Percentiles rank a stretch among this genome's conserved stretches.
Conservation (phyloP, 108 stramenopile species). For the Bacterosira constricta region DNA sequence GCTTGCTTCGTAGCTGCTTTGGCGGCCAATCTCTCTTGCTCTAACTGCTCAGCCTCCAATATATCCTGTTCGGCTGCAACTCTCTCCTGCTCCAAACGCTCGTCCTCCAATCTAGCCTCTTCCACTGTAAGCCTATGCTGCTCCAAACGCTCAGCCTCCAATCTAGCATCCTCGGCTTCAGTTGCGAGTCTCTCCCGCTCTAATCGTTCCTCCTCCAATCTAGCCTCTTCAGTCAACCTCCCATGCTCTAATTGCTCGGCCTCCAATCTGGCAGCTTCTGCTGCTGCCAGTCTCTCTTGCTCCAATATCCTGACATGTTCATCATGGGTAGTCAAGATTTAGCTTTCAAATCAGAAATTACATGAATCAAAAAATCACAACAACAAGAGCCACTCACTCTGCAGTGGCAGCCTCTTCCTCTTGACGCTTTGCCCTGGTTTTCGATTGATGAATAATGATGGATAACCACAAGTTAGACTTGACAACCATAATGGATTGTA, state of each 20-base stretch:
- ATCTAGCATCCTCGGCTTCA: background rate
- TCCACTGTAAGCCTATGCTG: background rate
- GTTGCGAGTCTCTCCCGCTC: background rate
- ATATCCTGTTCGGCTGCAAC: conserved; percentile 2
- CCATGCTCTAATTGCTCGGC: conserved; percentile 11
- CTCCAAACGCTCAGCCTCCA: conserved; percentile 3
- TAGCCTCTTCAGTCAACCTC: background rate
- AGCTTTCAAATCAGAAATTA: too few relatives aligned
- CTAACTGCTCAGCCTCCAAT: background rate
- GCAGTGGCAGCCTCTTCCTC: too few relatives aligned
- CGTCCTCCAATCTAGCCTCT: conserved; percentile 5
- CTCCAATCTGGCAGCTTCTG: conserved; percentile 5
- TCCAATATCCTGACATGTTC: too few relatives aligned
- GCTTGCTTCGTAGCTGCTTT: conserved; percentile 3
- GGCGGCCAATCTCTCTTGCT: background rate
- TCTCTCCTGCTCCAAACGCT: conserved; percentile 6
- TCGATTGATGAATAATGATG: too few relatives aligned
- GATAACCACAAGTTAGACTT: too few relatives aligned
- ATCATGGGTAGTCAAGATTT: too few relatives aligned
- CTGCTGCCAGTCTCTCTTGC: background rate
- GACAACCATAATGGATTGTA: too few relatives aligned
- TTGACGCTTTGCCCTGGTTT: too few relatives aligned
- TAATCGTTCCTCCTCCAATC: background rate
- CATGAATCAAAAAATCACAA: too few relatives aligned
- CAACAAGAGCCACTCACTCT: too few relatives aligned